Evolutionary conservation across 495 filamentous ascomycete genomes (phyloP), one percentile per base, ranked within the genome.

Genomic region (Penicillium taxi): DNA sequence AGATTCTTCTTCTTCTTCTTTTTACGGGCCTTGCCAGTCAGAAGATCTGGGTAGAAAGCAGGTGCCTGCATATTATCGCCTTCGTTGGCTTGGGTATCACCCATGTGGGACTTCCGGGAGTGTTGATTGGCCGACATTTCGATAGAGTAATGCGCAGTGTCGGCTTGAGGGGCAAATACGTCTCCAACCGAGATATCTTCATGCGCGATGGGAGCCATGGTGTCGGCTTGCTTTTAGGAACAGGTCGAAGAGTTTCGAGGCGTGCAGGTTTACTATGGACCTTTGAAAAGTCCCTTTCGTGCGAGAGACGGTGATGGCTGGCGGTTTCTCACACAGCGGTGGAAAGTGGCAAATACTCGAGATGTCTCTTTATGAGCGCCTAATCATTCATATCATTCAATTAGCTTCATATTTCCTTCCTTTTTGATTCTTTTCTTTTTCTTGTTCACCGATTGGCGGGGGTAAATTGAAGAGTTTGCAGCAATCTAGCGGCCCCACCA

Each of bases 1-100:
- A 53, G 54, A 42, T 72, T 66, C 49, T 71, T 66, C 52, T 72
- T 76, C 55, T 69, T 80, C 54, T 68, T 80, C 41, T 62, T 66
- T 45, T 63, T 69, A 49, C 58, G 46, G 17, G 35, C 18, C 48
- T 65, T 59, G 31, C 61, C 47, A 23, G 58, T 35, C 22, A 64
- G 43, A 32, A 52, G 46, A 29, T 56, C 36, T 24, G 41, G 48
- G 24, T 52, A 48, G 26, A 59, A 29, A 0, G 41, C 46, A 14
- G 55, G 43, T 5, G 49, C 42, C 21, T 51, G 48, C 33, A 59
- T 53, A 11, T 27, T 33, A 20, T 35, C 42, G 18, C 42, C 45
- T 30, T 32, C 43, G 21, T 41, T 35, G 11, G 32, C 25, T 29
- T 49, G 54, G 35, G 39, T 42, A 20, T 53, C 48, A 18, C 44